phyloP scores from a whole-genome alignment of 345 rosid species.

The Aquilaria malaccensis region DNA sequence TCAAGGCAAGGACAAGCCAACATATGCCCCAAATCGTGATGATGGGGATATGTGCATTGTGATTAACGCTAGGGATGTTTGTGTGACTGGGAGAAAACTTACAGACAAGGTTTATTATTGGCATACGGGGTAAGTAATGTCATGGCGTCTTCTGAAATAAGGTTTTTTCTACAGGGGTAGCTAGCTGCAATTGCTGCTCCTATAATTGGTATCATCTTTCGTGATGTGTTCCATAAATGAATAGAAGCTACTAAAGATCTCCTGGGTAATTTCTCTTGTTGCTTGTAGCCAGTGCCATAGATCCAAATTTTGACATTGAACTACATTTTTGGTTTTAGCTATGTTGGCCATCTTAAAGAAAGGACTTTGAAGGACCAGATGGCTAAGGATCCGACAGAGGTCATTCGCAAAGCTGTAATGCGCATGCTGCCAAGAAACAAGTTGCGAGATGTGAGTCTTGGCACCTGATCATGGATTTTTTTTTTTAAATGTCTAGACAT shows the following conservation, averaged over 20 bases:
- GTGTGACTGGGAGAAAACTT: conserved; percentile 86
- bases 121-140: conserved; percentile 84
- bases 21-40: conserved; percentile 78
- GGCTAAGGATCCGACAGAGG: conserved; percentile 96
- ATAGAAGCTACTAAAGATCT: neutral
- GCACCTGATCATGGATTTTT: neutral
- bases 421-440: conserved; percentile 99
- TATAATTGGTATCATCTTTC: neutral
- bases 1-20: conserved; percentile 98
- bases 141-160: neutral
- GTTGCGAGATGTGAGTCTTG: conserved; percentile 74
- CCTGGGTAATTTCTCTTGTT: too few species aligned
- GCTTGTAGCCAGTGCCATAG: too few species aligned
- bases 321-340: conserved; percentile 32
- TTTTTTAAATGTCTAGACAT: neutral
- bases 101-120: conserved; percentile 83
- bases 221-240: neutral
- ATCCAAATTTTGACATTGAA: conserved; percentile 1
- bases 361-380: conserved; percentile 91
- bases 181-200: too few species aligned
- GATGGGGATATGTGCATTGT: conserved; percentile 97
- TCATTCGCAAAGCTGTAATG: conserved; percentile 89
- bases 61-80: conserved; percentile 87
- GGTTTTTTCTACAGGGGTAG: too few species aligned
- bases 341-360: conserved; percentile 87